Percentiles rank a stretch among this genome's conserved stretches.
Evolutionary conservation across 495 filamentous ascomycete species (phyloP).

Genomic region (Trichoderma erinaceum): DNA sequence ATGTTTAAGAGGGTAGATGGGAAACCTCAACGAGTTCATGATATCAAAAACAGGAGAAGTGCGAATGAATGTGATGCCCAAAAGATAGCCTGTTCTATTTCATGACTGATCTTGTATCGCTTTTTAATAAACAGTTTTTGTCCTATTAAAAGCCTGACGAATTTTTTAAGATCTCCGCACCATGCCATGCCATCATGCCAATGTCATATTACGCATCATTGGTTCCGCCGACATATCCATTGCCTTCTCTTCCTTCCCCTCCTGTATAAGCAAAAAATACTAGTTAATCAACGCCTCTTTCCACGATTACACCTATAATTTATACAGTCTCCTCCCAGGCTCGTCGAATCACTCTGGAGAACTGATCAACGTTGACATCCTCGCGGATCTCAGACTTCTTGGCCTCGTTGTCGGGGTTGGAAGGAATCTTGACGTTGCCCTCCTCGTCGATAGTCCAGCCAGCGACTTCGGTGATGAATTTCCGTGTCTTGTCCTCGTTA

Average conservation of each 20-base stretch:
- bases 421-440: conserved; percentile 58
- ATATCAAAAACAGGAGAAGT: background rate
- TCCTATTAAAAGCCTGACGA: conserved; percentile 10
- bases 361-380: conserved; percentile 92
- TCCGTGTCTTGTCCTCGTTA: conserved; percentile 60
- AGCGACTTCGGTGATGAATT: conserved; percentile 77
- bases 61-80: background rate
- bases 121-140: background rate
- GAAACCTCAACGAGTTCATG: background rate
- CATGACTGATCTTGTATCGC: conserved; percentile 10
- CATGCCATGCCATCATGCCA: background rate
- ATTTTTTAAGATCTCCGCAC: background rate
- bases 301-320: background rate
- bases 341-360: conserved; percentile 69
- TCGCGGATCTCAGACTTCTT: conserved; percentile 94
- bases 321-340: conserved; percentile 85
- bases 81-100: conserved; percentile 8
- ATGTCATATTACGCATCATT: background rate
- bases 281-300: background rate
- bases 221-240: conserved; percentile 5
- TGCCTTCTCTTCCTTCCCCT: background rate
- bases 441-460: conserved; percentile 70
- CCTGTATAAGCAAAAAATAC: conserved; percentile 2
- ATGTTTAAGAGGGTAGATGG: background rate
- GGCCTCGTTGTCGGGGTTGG: conserved; percentile 97